These are phyloP conservation scores for Sporobolomyces phaffii DNA, from an alignment of 768 basidiomycete species.

Conservation along the genomic window DNA sequence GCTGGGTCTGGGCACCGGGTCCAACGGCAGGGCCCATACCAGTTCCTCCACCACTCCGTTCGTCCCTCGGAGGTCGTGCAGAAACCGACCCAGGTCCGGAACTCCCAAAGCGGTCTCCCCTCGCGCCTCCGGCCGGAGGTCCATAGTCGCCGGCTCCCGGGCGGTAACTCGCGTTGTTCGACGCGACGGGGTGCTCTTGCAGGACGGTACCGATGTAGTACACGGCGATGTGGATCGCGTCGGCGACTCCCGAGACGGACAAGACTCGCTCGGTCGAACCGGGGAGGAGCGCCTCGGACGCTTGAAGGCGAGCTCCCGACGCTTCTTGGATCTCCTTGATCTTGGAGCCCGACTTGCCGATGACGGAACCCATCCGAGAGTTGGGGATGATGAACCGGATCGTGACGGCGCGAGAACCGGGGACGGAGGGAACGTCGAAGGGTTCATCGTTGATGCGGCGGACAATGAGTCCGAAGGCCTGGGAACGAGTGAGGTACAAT, in stretches of 20 bases:
- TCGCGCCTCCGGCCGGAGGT: not conserved
- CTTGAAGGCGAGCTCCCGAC: constrained; percentile 89
- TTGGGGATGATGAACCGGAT: constrained; percentile 99
- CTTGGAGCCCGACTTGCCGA: constrained; percentile 93
- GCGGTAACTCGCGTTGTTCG: constrained; percentile 47
- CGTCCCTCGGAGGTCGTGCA: constrained; percentile 2
- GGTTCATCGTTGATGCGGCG: constrained; percentile 98
- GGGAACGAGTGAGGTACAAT: not conserved
- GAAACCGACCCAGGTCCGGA: not conserved
- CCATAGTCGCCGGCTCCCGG: constrained; percentile 13
- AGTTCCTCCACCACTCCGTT: constrained; percentile 1
- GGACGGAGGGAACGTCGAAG: constrained; percentile 93
- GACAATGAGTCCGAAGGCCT: constrained; percentile 98
- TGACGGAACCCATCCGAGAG: constrained; percentile 97
- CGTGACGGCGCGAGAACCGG: constrained; percentile 94
- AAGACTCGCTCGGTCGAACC: constrained; percentile 99
- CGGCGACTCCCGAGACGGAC: constrained; percentile 95
- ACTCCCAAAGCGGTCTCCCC: not conserved
- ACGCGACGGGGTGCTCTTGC: constrained; percentile 60
- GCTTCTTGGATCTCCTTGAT: constrained; percentile 99
- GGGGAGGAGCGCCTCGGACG: constrained; percentile 95
- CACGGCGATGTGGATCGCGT: constrained; percentile 97
- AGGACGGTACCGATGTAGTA: constrained; percentile 99
- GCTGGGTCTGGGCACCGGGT: constrained; percentile 76
- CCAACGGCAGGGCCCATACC: constrained; percentile 8